A percentile compares a stretch with the other conserved stretches of the same genome.
Evolutionary conservation across 768 basidiomycete species (phyloP).

Genomic region (Cystobasidium onofrii): DNA sequence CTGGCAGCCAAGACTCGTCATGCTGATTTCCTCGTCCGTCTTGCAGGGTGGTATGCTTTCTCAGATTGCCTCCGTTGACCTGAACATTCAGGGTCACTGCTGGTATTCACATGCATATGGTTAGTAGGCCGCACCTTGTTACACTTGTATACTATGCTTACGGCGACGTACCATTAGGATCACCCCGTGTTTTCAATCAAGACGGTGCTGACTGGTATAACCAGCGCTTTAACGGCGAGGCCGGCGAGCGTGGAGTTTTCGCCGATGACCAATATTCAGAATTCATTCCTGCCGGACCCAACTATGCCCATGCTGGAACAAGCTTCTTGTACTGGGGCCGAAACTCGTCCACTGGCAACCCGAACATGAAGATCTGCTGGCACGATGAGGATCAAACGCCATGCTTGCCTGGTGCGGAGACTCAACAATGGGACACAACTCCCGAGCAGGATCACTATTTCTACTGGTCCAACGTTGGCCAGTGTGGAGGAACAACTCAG

Average conservation of each 20-base stretch:
- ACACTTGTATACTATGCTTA: background rate
- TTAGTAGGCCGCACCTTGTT: background rate
- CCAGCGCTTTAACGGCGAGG: constrained; percentile 33
- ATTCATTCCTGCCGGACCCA: constrained; percentile 26
- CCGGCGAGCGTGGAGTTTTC: constrained; percentile 35
- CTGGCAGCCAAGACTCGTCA: too few relatives aligned
- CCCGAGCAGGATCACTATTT: constrained; percentile 10
- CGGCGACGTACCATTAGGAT: background rate
- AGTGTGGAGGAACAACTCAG: constrained; percentile 6
- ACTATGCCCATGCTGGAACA: constrained; percentile 33
- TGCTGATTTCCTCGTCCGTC: too few relatives aligned
- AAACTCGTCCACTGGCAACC: constrained; percentile 25
- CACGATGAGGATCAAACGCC: constrained; percentile 1
- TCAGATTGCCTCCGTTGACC: constrained; percentile 30
- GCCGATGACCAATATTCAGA: constrained; percentile 28
- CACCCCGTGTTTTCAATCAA: constrained; percentile 27
- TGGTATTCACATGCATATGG: constrained; percentile 30
- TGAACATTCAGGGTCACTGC: constrained; percentile 27
- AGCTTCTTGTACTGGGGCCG: constrained; percentile 32
- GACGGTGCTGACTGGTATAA: constrained; percentile 31
- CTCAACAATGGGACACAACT: background rate
- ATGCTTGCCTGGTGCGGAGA: constrained; percentile 5
- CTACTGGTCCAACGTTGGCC: constrained; percentile 28
- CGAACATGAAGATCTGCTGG: constrained; percentile 35
- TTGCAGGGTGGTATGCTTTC: constrained; percentile 33